A percentile compares a stretch with the other conserved stretches of the same genome.
phyloP scores from a whole-genome alignment of 805 yeast species.

The Ogataea corticis region DNA sequence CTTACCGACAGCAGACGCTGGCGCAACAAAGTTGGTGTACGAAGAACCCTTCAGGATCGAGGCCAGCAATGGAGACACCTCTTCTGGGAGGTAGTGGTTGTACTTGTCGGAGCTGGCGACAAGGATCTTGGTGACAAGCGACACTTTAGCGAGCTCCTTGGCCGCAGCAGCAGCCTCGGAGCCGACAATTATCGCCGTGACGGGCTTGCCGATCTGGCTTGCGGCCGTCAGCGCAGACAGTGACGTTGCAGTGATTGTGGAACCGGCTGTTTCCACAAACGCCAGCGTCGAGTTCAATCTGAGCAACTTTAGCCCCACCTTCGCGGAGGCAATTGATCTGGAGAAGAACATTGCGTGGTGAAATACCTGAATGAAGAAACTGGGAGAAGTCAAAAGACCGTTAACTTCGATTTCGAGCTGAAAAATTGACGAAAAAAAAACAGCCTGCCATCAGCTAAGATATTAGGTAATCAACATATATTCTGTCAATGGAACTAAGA shows the following conservation, averaged over 20 bases:
- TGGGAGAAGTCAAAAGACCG: background rate
- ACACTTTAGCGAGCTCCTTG: conserved; percentile 50
- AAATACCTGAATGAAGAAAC: too few species aligned
- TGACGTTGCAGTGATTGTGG: conserved; percentile 62
- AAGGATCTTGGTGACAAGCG: conserved; percentile 55
- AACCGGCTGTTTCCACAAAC: conserved; percentile 63
- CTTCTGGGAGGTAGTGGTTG: conserved; percentile 78
- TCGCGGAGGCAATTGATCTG: conserved; percentile 5
- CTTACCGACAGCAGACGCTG: conserved; percentile 88
- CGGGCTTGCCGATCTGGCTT: conserved; percentile 66
- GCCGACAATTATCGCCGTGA: conserved; percentile 79
- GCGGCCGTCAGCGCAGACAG: conserved; percentile 81
- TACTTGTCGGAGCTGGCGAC: conserved; percentile 59
- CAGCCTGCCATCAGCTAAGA: too few species aligned
- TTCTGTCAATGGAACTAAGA: too few species aligned
- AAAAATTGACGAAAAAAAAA: background rate
- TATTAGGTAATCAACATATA: background rate
- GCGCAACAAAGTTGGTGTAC: conserved; percentile 70
- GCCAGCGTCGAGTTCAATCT: conserved; percentile 73
- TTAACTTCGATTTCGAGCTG: background rate
- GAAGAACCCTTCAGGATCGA: conserved; percentile 45
- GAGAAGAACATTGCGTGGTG: conserved; percentile 2
- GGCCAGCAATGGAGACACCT: conserved; percentile 65
- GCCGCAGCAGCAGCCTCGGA: conserved; percentile 54
- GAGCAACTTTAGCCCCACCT: conserved; percentile 5